phyloP scores from a whole-genome alignment of 139 green algal species.

The Dunaliella sp. region DNA sequence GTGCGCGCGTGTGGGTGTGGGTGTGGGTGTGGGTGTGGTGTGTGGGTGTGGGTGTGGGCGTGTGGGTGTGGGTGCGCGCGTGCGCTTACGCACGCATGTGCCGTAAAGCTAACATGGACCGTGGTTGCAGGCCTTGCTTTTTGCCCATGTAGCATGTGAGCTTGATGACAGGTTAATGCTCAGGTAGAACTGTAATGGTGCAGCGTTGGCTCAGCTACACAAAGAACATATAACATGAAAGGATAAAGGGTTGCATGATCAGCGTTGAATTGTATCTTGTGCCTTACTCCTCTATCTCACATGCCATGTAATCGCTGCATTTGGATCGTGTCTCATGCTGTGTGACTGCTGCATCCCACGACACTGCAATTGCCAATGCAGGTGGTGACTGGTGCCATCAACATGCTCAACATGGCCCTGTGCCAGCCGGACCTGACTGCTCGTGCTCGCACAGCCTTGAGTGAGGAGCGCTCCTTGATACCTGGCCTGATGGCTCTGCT shows the following conservation, averaged over 20 bases:
- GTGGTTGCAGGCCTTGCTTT: no score
- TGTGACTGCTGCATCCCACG: background rate
- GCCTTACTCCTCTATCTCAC: no score
- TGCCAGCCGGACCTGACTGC: constrained; percentile 24
- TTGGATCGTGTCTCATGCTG: background rate
- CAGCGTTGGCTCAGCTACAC: no score
- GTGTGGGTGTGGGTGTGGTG: background rate
- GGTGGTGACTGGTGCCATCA: constrained; percentile 68
- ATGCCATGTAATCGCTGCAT: no score
- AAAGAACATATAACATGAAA: no score
- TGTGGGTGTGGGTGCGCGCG: background rate
- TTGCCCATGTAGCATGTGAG: no score
- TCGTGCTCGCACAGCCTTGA: constrained; percentile 17
- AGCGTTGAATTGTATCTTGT: no score
- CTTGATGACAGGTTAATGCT: no score
- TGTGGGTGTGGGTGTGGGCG: background rate
- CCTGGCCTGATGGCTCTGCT: constrained; percentile 56
- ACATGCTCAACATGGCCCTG: constrained; percentile 70
- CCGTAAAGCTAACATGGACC: no score
- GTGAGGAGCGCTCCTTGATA: constrained; percentile 58
- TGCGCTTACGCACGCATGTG: background rate
- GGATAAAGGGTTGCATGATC: no score
- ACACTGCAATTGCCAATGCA: background rate
- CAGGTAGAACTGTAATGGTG: no score
- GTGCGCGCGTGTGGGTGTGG: constrained; percentile 38